Conservation (phyloP, 2,329 filamentous ascomycete genomes). For the Thielaviopsis euricoi region DNA sequence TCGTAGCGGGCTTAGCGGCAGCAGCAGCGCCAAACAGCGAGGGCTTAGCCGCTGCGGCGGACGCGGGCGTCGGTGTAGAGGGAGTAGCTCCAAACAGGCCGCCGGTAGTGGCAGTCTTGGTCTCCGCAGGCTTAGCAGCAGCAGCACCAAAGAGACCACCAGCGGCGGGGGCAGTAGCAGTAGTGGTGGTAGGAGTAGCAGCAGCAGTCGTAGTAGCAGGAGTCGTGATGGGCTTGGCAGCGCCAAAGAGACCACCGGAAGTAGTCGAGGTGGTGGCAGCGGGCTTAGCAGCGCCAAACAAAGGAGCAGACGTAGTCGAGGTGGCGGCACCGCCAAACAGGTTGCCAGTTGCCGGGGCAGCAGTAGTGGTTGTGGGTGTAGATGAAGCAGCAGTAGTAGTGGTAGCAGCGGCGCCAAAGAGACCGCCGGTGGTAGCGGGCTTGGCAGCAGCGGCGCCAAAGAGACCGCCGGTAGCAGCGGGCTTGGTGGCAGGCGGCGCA, state of each 20-base stretch:
- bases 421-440: conserved; percentile 4
- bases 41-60: conserved; percentile 14
- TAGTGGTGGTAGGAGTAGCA: background rate
- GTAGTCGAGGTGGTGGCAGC: conserved; percentile 12
- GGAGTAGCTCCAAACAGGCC: conserved; percentile 27
- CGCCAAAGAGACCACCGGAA: conserved; percentile 13
- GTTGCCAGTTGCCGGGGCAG: conserved; percentile 5
- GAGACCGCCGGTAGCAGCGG: conserved; percentile 9
- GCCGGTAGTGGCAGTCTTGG: background rate
- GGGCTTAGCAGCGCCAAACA: conserved; percentile 11
- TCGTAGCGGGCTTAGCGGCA: conserved; percentile 14
- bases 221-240: conserved; percentile 5
- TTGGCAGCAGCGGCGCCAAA: conserved; percentile 13
- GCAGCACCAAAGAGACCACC: conserved; percentile 12
- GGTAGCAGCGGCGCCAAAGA: conserved; percentile 13
- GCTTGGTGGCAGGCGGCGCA: conserved; percentile 27
- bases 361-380: background rate
- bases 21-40: conserved; percentile 11
- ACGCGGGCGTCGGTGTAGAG: conserved; percentile 19
- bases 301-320: conserved; percentile 13
- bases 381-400: background rate
- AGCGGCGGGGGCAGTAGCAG: conserved; percentile 13
- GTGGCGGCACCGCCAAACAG: conserved; percentile 9
- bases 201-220: background rate
- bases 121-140: conserved; percentile 7